Percentiles rank a stretch among this genome's conserved stretches.
Evolutionary conservation across 108 stramenopile species (phyloP).

Genomic region (Pseudonitzschia pungens): DNA sequence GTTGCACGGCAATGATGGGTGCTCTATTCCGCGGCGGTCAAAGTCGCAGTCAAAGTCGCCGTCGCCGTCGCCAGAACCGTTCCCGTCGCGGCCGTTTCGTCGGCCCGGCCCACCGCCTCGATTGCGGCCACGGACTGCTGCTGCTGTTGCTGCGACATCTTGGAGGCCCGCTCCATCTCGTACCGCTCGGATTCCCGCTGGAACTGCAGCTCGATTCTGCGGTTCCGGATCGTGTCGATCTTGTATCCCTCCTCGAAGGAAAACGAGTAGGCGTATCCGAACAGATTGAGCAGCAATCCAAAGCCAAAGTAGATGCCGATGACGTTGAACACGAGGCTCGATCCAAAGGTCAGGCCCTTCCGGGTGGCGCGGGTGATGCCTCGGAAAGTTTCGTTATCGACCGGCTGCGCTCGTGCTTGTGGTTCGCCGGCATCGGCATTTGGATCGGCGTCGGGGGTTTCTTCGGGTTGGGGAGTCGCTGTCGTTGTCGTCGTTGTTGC

Average conservation of each 20-base stretch:
- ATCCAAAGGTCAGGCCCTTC: background rate
- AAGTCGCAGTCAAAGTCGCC: no score
- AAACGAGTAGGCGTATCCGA: slow-evolving; percentile 1
- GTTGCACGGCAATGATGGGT: no score
- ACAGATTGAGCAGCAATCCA: background rate
- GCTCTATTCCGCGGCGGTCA: no score
- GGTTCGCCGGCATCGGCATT: no score
- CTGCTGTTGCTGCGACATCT: background rate
- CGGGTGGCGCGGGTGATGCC: background rate
- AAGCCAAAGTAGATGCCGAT: background rate
- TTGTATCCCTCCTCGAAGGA: background rate
- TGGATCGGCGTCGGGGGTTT: background rate
- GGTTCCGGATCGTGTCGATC: slow-evolving; percentile 6
- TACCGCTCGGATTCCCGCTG: slow-evolving; percentile 6
- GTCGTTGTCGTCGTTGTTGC: background rate
- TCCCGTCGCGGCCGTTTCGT: background rate
- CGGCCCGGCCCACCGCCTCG: background rate
- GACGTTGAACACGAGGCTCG: background rate
- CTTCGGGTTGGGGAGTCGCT: background rate
- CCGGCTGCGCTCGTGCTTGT: no score
- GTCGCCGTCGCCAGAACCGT: background rate
- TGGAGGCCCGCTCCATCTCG: background rate
- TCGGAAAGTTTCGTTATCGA: background rate
- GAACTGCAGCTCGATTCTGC: slow-evolving; percentile 4
- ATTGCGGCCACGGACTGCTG: background rate